Conservation (phyloP, 2,329 filamentous ascomycete species). For the Thelonectria blattea region DNA sequence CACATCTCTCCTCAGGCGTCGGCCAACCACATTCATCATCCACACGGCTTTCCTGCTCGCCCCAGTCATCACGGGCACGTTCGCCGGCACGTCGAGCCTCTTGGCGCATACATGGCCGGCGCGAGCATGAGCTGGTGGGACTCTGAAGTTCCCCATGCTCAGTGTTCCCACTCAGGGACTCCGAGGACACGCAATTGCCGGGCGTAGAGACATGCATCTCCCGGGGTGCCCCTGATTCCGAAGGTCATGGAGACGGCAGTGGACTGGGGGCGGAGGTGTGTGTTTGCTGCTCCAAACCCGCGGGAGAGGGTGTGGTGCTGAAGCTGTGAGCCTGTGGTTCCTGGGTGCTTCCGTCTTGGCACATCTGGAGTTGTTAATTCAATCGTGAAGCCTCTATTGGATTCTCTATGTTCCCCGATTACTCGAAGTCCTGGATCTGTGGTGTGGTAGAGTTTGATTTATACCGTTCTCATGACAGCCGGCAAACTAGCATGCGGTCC, state of each 20-base stretch:
- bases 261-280: not conserved
- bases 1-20: slow-evolving; percentile 34
- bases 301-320: slow-evolving; percentile 61
- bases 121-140: slow-evolving; percentile 67
- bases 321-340: slow-evolving; percentile 79
- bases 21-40: slow-evolving; percentile 48
- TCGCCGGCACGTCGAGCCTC: slow-evolving; percentile 67
- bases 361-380: not conserved
- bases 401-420: slow-evolving; percentile 80
- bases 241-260: not conserved
- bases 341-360: slow-evolving; percentile 46
- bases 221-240: not conserved
- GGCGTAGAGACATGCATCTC: not conserved
- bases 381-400: slow-evolving; percentile 64
- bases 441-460: slow-evolving; percentile 76
- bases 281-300: slow-evolving; percentile 42
- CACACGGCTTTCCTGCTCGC: slow-evolving; percentile 58
- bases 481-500: slow-evolving; percentile 65
- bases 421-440: slow-evolving; percentile 63
- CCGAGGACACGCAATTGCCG: not conserved
- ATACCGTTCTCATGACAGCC: slow-evolving; percentile 72
- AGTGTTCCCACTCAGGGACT: not conserved
- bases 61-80: slow-evolving; percentile 57
- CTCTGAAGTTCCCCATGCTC: slow-evolving; percentile 39
- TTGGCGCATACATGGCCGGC: slow-evolving; percentile 70